Base-by-base conservation (phyloP, 768 basidiomycete species). In the Strobilomyces confusus region DNA sequence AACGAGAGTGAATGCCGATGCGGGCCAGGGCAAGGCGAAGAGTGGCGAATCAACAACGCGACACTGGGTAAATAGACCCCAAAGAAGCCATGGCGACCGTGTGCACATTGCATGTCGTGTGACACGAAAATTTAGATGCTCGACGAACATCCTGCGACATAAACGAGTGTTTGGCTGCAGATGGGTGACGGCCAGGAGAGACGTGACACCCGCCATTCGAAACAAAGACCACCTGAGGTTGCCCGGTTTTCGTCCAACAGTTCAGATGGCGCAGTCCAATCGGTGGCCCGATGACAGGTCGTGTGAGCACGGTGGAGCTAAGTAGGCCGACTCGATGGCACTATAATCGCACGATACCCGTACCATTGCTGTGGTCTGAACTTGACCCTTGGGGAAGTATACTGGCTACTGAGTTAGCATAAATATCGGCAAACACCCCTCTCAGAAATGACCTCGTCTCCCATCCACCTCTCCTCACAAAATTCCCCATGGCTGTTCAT, bases 361-460 rank as follows among this genome's bases (percentile, higher is more conserved):
- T 19, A 44, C 20, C n/a, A 34, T 43, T 44, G 33, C 14, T 23
- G 49, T 54, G n/a, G 36, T 30, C 54, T 38, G 33, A 36, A 52
- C 56, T 41, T 25, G 58, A 60, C 15, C n/a, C 22, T 23, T 42
- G 17, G 23, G 40, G 22, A 19, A 5, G 2, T 12, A 33, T 50
- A 29, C 54, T 48, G 4, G 12, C 5, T 11, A 19, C 41, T 9
- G 29, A 29, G 6, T 1, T 0, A 8, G 34, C 37, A 58, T 58
- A 62, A 62, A 62, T 59, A 62, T 36, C 13, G 19, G 44, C 59
- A 61, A 61, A 61, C 33, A 61, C 40, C 38, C 48, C 22, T 22
- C 37, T 30, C 36, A n/a, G 7, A 7, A n/a, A 8, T 14, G 7
- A 37, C n/a, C 15, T 20, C 34, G 19, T 8, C 15, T 6, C 29